Evolutionary conservation across 495 filamentous ascomycete genomes (phyloP).

Genomic region (Aspergillus nanangensis): DNA sequence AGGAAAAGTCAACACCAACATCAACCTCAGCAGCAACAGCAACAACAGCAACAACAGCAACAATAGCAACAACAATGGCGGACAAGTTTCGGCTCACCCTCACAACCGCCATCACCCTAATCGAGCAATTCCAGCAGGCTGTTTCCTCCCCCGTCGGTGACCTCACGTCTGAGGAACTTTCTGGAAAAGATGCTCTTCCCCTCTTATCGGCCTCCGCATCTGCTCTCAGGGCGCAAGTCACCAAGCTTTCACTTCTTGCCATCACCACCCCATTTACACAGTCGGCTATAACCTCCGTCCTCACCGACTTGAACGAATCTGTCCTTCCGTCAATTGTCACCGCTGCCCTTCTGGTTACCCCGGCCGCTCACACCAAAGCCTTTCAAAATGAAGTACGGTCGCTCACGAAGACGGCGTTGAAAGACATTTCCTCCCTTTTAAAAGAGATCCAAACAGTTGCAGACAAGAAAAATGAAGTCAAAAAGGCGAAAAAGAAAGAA

Average conservation of each 20-base stretch:
- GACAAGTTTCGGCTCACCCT: conserved; percentile 29
- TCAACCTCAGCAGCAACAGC: not conserved
- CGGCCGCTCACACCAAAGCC: conserved; percentile 51
- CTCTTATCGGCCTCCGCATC: conserved; percentile 62
- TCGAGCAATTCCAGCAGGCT: conserved; percentile 36
- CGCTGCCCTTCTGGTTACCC: conserved; percentile 58
- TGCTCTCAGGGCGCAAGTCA: conserved; percentile 73
- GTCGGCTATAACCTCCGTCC: conserved; percentile 61
- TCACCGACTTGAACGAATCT: conserved; percentile 60
- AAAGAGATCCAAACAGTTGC: conserved; percentile 27
- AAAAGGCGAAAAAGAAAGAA: conserved; percentile 21
- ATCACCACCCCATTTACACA: conserved; percentile 82
- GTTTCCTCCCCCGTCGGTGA: conserved; percentile 19
- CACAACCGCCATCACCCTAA: conserved; percentile 26
- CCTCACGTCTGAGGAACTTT: conserved; percentile 16
- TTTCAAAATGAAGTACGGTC: conserved; percentile 50
- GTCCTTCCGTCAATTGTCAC: conserved; percentile 69
- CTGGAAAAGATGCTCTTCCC: conserved; percentile 48
- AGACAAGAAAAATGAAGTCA: conserved; percentile 17
- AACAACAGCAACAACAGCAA: not conserved
- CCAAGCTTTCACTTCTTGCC: conserved; percentile 79
- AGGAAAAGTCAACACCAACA: not conserved
- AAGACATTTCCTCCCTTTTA: conserved; percentile 35
- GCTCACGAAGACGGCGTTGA: conserved; percentile 29
- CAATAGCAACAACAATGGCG: conserved; percentile 40